Conservation (phyloP, 2,329 filamentous ascomycete species). For the Pyricularia grisea region DNA sequence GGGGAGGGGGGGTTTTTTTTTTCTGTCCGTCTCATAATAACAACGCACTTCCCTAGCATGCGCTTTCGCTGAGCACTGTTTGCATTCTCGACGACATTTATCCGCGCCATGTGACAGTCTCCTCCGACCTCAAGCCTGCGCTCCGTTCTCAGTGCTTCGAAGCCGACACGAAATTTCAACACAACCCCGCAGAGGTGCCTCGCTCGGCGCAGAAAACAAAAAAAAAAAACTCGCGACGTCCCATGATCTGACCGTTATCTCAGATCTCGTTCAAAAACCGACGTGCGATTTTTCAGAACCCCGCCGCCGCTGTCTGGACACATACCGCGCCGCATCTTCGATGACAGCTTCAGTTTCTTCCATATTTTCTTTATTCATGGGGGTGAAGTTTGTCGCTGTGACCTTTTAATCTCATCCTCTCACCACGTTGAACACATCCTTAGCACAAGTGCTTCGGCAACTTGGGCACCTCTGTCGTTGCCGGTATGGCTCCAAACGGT, state of each 20-base stretch:
- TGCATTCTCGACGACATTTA: background rate
- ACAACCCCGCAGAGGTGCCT: background rate
- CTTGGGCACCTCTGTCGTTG: background rate
- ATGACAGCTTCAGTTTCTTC: slow-evolving; percentile 2
- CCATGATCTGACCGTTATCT: background rate
- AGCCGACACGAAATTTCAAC: background rate
- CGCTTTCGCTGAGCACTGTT: background rate
- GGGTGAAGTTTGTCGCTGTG: slow-evolving; percentile 6
- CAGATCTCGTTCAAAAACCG: background rate
- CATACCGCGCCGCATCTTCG: slow-evolving; percentile 2
- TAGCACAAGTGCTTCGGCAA: background rate
- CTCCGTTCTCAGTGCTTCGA: background rate
- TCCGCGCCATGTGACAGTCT: background rate
- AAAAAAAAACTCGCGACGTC: background rate
- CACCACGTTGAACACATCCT: background rate
- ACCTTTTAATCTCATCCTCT: slow-evolving; percentile 3
- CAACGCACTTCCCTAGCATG: background rate
- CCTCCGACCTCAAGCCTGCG: background rate
- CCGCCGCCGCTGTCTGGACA: background rate
- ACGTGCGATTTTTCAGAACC: background rate
- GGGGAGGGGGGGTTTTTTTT: background rate
- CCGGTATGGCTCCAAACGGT: slow-evolving; percentile 5
- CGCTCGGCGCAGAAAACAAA: background rate
- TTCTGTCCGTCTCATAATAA: background rate
- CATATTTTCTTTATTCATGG: slow-evolving; percentile 6